Base-by-base conservation (phyloP, 306 rosid genomes). In the Begonia masoniana region DNA sequence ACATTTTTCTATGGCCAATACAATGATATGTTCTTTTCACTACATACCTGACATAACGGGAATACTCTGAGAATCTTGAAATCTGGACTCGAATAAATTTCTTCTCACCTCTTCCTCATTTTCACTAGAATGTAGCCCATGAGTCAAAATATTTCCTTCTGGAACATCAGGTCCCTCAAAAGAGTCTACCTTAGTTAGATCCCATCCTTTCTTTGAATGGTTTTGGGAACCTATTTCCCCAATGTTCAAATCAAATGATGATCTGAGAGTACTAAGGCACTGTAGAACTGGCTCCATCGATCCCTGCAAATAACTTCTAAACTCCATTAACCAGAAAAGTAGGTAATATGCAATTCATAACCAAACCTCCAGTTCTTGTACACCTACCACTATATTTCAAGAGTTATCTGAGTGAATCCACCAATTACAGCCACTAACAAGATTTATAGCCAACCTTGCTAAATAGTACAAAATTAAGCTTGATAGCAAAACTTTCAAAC, bases 231-330 rank as follows among this genome's bases (percentile, higher is more conserved):
- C 70, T 58, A 75, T 91, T 59, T 67, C 79, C 24, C 67, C 76
- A 50, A 62, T 66, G 58, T 77, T 81, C 60, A 62, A 83, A 70
- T 68, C 77, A 69, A 85, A 85, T 60, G 83, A 86, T 55, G 76
- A 43, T 68, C 75, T 76, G 61, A 91, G 71, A 43, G 82, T 80
- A 63, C 81, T 74, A 62, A 91, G 84, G 77, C 92, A 85, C 51
- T 77, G 92, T 71, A 91, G 68, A 59, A 91, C 84, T 19, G 92
- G 94, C 60, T 66, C 78, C 80, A 85, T 59, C 47, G 92, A 86
- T 48, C 94, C 96, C 97, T 91, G 82, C 76, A 64, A 60, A 66
- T 53, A 69, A 68, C 58, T 45, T 65, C 75, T 69, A 11, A 43
- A 43, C 4, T 43, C 47, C 47, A 43, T 43, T 12, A 1, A 9